These are phyloP conservation scores for Gossypium arboreum DNA, from an alignment of 345 rosid species.

Conservation along the genomic window DNA sequence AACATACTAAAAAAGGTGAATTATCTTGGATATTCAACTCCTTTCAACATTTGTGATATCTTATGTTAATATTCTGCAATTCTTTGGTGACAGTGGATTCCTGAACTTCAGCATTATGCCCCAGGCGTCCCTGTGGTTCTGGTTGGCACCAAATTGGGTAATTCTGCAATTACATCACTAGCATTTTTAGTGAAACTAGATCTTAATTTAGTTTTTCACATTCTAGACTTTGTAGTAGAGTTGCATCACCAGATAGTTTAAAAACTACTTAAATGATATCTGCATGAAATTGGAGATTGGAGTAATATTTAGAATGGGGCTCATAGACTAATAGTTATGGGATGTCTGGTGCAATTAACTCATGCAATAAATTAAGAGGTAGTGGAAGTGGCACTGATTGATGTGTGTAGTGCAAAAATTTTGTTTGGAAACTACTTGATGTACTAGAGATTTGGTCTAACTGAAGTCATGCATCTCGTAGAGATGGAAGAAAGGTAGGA, in stretches of 20 bases:
- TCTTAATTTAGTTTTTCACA: background rate
- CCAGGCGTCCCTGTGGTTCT: conserved; percentile 87
- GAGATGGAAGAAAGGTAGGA: background rate
- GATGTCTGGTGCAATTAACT: too few species aligned
- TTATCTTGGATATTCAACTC: background rate
- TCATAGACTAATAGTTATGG: too few species aligned
- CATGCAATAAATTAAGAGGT: background rate
- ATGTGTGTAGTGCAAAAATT: background rate
- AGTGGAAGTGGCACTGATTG: background rate
- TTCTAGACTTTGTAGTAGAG: background rate
- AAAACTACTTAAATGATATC: background rate
- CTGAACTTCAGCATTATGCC: conserved; percentile 91
- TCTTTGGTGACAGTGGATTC: conserved; percentile 79
- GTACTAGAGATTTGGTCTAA: background rate
- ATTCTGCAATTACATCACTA: conserved; percentile 16
- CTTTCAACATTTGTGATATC: background rate
- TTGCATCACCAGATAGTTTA: conserved; percentile 3
- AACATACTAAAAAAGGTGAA: conserved; percentile 86
- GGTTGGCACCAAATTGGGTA: conserved; percentile 93
- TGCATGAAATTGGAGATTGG: too few species aligned
- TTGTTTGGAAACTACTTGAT: background rate
- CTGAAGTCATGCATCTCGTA: background rate
- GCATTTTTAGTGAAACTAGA: background rate
- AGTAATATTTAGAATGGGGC: too few species aligned
- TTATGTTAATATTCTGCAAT: background rate